Evolutionary conservation across 164 flowering plant genomes (phyloP).

Genomic region (Hamamelis virginiana): DNA sequence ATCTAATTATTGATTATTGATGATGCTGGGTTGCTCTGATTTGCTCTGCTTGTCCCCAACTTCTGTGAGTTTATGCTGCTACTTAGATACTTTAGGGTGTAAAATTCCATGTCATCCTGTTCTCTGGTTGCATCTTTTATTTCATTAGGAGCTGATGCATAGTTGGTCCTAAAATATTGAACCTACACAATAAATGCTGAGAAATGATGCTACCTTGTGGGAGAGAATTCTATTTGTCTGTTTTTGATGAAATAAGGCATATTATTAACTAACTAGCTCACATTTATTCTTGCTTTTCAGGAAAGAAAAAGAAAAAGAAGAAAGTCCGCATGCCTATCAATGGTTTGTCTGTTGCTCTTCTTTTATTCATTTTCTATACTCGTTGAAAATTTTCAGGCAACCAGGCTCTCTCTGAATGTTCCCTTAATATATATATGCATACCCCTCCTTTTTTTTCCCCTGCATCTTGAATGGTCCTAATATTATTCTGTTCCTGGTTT

Average conservation of each 20-base stretch:
- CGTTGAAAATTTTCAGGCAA: neutral
- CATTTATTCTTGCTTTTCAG: constrained; percentile 35
- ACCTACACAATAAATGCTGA: neutral
- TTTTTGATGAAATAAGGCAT: neutral
- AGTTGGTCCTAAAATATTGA: neutral
- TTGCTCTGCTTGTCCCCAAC: neutral
- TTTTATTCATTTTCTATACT: neutral
- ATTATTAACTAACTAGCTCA: neutral
- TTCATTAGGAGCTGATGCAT: neutral
- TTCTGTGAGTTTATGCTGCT: neutral
- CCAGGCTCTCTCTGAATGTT: neutral
- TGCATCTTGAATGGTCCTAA: neutral
- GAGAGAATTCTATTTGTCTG: neutral
- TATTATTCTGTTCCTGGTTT: neutral
- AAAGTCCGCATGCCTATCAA: constrained; percentile 57
- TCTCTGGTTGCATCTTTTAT: neutral
- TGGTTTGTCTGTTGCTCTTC: constrained; percentile 40
- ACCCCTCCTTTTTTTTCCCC: neutral
- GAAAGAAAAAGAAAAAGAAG: constrained; percentile 91
- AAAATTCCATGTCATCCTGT: neutral
- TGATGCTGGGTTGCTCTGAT: neutral
- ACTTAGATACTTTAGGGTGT: neutral
- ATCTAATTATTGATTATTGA: neutral
- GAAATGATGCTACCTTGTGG: neutral
- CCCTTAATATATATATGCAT: neutral